These are phyloP conservation scores for Botrytis fragariae DNA, from an alignment of 2,329 filamentous ascomycete genomes.

Conservation along the genomic window DNA sequence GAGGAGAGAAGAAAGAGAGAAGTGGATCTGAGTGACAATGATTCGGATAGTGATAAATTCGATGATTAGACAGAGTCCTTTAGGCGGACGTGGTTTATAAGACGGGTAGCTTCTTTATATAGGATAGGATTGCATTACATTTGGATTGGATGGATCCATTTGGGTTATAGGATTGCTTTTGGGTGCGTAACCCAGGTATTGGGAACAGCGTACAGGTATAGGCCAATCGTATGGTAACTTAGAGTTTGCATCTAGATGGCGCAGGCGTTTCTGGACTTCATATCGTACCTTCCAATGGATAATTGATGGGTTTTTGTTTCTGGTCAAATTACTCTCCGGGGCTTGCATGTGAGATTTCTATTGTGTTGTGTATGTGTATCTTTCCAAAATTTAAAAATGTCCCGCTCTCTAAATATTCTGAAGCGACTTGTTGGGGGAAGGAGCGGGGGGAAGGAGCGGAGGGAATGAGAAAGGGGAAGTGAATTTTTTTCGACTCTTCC, in stretches of 20 bases:
- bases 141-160: not conserved
- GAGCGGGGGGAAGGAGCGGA: fast-evolving
- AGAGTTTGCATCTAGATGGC: constrained; percentile 9
- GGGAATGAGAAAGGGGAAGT: not conserved
- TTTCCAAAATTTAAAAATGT: too few relatives aligned
- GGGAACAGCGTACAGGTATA: not conserved
- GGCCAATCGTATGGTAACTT: not conserved
- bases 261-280: constrained; percentile 3
- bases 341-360: not conserved
- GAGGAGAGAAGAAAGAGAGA: constrained; percentile 69
- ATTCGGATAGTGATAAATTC: constrained; percentile 47
- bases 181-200: not conserved
- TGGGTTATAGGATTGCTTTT: not conserved
- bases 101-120: not conserved
- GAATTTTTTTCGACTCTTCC: not conserved
- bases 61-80: constrained; percentile 30
- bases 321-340: not conserved
- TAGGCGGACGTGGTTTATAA: not conserved
- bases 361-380: not conserved
- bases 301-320: not conserved
- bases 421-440: not conserved
- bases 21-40: constrained; percentile 39
- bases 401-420: not conserved
- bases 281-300: not conserved
- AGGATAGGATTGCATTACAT: not conserved